Conservation (phyloP, 1,139 yeast genomes). For the Arxiozyma bovina region DNA sequence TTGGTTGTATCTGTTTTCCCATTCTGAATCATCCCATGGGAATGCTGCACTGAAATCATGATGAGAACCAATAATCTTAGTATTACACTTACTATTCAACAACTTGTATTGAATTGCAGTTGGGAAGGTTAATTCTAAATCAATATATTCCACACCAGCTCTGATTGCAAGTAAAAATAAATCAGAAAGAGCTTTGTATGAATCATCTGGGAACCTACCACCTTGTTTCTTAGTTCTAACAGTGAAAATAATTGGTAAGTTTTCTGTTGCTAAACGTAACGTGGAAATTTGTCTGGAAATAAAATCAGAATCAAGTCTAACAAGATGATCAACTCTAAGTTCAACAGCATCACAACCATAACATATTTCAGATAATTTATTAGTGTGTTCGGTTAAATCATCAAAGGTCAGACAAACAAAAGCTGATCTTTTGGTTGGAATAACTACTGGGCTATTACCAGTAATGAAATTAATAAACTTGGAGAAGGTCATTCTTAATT, state of each 20-base stretch:
- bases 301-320: constrained; percentile 41
- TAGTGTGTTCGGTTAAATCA: constrained; percentile 43
- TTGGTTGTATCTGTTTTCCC: constrained; percentile 63
- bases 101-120: constrained; percentile 34
- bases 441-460: constrained; percentile 39
- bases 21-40: constrained; percentile 60
- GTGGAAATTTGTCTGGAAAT: constrained; percentile 69
- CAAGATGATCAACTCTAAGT: constrained; percentile 65
- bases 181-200: constrained; percentile 39
- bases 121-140: constrained; percentile 42
- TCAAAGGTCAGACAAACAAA: constrained; percentile 65
- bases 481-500: constrained; percentile 51
- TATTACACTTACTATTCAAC: constrained; percentile 43
- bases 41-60: constrained; percentile 59
- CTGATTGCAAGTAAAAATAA: constrained; percentile 59
- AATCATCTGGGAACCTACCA: constrained; percentile 62
- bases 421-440: constrained; percentile 53
- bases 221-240: constrained; percentile 75
- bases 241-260: constrained; percentile 72
- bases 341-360: constrained; percentile 78
- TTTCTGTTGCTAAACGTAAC: constrained; percentile 51
- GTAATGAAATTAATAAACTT: constrained; percentile 54
- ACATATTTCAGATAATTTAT: constrained; percentile 44
- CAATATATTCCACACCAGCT: constrained; percentile 51
- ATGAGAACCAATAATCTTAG: constrained; percentile 74